These are phyloP conservation scores for Schizonepeta tenuifolia DNA, from an alignment of 257 asterid genomes.

Conservation along the genomic window DNA sequence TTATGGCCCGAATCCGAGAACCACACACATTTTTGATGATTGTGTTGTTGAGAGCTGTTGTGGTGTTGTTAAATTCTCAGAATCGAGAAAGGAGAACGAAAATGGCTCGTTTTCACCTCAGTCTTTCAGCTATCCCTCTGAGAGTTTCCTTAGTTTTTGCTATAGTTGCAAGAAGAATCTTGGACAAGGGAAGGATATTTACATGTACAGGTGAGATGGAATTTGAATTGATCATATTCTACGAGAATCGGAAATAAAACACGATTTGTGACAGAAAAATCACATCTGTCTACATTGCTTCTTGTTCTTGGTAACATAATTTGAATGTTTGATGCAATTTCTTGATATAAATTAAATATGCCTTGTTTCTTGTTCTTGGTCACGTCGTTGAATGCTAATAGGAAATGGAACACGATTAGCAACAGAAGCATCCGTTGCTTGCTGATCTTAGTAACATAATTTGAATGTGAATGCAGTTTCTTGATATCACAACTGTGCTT, in stretches of 20 bases:
- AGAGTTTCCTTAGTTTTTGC: slow-evolving; percentile 78
- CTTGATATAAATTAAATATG: no score
- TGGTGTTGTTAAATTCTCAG: slow-evolving; percentile 57
- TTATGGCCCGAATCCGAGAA: slow-evolving; percentile 80
- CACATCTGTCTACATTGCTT: neutral
- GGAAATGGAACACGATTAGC: no score
- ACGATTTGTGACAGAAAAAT: neutral
- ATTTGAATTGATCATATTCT: neutral
- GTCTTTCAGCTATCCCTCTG: slow-evolving; percentile 60
- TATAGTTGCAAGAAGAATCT: slow-evolving; percentile 72
- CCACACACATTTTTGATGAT: slow-evolving; percentile 84
- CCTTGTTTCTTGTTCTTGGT: neutral
- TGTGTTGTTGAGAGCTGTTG: slow-evolving; percentile 80
- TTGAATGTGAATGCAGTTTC: neutral
- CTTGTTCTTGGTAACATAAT: neutral
- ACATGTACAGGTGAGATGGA: slow-evolving; percentile 75
- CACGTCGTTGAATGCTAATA: no score
- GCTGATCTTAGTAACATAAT: neutral
- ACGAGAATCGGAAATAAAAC: neutral
- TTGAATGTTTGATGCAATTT: neutral
- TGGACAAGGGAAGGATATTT: slow-evolving; percentile 72
- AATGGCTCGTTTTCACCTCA: slow-evolving; percentile 26
- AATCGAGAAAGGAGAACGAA: slow-evolving; percentile 34
- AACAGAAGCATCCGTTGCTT: neutral
- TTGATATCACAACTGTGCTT: neutral